These are phyloP conservation scores for Metschnikowia orientalis DNA, from an alignment of 805 yeast species.

Conservation along the genomic window DNA sequence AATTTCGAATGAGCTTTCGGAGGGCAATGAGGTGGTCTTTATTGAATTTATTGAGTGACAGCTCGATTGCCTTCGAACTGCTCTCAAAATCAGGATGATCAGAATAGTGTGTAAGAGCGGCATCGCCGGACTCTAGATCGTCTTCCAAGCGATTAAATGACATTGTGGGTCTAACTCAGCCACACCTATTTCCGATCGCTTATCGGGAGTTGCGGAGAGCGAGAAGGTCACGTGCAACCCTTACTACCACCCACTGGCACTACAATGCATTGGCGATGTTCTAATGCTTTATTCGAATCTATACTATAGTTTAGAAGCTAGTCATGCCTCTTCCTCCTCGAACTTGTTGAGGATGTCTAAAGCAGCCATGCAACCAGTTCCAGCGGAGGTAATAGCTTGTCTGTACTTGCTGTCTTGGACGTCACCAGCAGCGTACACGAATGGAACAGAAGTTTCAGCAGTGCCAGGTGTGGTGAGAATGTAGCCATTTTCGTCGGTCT, in stretches of 20 bases:
- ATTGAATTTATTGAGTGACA: constrained; percentile 28
- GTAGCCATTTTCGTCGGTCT: constrained; percentile 85
- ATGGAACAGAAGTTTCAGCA: constrained; percentile 76
- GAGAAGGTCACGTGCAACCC: no score
- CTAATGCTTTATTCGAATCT: no score
- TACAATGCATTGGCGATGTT: no score
- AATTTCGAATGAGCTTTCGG: constrained; percentile 21
- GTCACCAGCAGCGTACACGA: constrained; percentile 98
- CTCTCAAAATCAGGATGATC: constrained; percentile 41
- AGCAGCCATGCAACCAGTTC: constrained; percentile 99
- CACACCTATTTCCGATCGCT: no score
- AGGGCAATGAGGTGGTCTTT: constrained; percentile 21
- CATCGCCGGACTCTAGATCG: constrained; percentile 26
- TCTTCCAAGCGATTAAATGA: constrained; percentile 26
- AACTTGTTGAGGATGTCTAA: constrained; percentile 57
- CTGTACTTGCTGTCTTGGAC: constrained; percentile 96
- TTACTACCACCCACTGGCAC: no score
- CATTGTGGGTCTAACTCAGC: no score
- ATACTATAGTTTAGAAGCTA: constrained; percentile 7
- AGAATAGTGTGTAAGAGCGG: constrained; percentile 21
- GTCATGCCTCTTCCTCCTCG: constrained; percentile 21
- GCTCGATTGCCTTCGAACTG: constrained; percentile 29
- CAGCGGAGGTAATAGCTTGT: constrained; percentile 99
- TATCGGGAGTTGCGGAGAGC: no score
- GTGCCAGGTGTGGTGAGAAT: constrained; percentile 87